Percentiles rank a stretch among this genome's conserved stretches.
Conservation (phyloP, 2,329 filamentous ascomycete species). For the Ophiostoma montium region DNA sequence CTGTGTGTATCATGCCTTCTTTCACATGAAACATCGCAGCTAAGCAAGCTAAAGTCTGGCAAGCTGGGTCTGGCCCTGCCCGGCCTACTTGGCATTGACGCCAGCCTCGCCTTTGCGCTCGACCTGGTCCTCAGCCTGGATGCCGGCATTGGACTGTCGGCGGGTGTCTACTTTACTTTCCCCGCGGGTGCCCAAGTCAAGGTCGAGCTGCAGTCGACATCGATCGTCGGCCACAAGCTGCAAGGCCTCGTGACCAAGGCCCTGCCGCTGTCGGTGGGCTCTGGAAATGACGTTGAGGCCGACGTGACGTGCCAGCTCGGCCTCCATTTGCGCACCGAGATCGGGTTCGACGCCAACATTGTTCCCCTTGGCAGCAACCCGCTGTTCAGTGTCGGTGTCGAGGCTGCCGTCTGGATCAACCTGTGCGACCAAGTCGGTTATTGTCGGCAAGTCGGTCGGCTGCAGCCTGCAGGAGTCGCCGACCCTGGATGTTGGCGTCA, state of each 20-base stretch:
- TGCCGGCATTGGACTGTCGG: conserved; percentile 16
- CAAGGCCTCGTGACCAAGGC: conserved; percentile 15
- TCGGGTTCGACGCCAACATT: conserved; percentile 14
- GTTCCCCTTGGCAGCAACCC: conserved; percentile 15
- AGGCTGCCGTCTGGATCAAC: conserved; percentile 19
- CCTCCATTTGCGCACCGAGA: conserved; percentile 18
- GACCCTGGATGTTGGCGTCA: conserved; percentile 15
- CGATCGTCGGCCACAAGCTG: conserved; percentile 14
- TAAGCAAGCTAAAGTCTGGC: conserved; percentile 13
- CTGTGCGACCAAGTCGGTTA: conserved; percentile 19
- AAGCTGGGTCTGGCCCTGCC: conserved; percentile 15
- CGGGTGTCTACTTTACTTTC: conserved; percentile 17
- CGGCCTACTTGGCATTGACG: conserved; percentile 14
- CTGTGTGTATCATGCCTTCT: too few relatives aligned
- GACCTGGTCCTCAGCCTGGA: conserved; percentile 17
- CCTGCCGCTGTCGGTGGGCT: conserved; percentile 14
- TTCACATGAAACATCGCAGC: too few relatives aligned
- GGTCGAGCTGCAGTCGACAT: conserved; percentile 16
- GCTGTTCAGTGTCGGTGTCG: conserved; percentile 16
- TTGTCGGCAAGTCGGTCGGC: conserved; percentile 9
- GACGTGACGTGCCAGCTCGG: conserved; percentile 16
- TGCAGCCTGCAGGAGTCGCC: conserved; percentile 14
- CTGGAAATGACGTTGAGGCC: conserved; percentile 15
- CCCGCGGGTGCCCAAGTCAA: conserved; percentile 17
- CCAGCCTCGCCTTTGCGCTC: conserved; percentile 17